Conservation (phyloP, 768 basidiomycete species). For the Boletus reticulatus region DNA sequence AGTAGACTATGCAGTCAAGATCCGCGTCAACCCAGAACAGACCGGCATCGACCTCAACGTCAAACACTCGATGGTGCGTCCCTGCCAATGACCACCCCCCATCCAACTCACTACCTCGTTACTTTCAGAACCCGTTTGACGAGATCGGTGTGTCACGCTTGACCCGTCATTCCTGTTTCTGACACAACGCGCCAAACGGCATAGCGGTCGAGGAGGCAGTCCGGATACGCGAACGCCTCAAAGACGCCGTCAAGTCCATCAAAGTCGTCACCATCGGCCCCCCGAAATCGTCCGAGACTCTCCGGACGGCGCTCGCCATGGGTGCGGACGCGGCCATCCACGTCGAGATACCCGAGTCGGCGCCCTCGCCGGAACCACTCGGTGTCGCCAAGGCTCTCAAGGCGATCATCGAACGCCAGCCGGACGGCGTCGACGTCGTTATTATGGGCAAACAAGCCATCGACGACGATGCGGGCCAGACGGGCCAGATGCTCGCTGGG, state of each 20-base stretch:
- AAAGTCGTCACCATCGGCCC: conserved; percentile 95
- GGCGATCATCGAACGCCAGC: conserved; percentile 66
- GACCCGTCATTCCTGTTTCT: not conserved
- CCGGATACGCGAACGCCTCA: conserved; percentile 83
- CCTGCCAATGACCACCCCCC: not conserved
- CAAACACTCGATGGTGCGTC: conserved; percentile 95
- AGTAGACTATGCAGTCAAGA: conserved; percentile 98
- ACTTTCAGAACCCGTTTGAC: conserved; percentile 89
- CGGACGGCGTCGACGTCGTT: conserved; percentile 72
- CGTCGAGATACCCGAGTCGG: conserved; percentile 75
- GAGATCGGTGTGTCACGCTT: conserved; percentile 74
- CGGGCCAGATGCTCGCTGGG: conserved; percentile 96
- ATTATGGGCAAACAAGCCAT: conserved; percentile 99
- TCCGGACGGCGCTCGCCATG: conserved; percentile 97
- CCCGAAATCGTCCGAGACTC: conserved; percentile 81
- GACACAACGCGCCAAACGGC: not conserved
- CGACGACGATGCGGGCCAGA: conserved; percentile 94
- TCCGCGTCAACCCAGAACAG: conserved; percentile 92
- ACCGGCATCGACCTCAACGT: conserved; percentile 96
- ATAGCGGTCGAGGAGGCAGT: conserved; percentile 96
- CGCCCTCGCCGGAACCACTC: conserved; percentile 83
- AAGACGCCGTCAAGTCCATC: conserved; percentile 77
- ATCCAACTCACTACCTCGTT: not conserved
- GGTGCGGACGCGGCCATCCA: conserved; percentile 94
- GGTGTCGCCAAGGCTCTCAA: conserved; percentile 84